These are phyloP conservation scores for Lipomyces chichibuensis DNA, from an alignment of 805 yeast species.

Conservation along the genomic window DNA sequence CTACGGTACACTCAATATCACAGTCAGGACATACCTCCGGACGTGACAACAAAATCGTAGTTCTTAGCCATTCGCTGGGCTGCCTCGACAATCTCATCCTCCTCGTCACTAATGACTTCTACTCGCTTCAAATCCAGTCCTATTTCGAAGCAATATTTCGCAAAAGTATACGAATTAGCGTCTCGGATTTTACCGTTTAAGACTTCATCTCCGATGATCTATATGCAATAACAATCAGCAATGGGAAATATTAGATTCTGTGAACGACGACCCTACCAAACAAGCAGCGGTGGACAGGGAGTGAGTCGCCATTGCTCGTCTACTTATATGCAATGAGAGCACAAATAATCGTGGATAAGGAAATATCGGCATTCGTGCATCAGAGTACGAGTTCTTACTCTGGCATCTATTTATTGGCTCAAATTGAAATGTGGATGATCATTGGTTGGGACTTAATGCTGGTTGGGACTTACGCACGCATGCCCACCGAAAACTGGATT, in stretches of 20 bases:
- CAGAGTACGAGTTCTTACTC: background rate
- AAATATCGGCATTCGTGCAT: background rate
- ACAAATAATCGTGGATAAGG: background rate
- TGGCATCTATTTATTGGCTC: no score
- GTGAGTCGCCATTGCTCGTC: constrained; percentile 27
- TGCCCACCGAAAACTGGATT: no score
- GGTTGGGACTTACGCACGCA: no score
- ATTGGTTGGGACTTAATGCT: no score
- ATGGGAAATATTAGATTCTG: background rate
- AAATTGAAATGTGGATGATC: no score
- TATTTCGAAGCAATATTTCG: constrained; percentile 65
- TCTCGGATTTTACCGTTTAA: constrained; percentile 83
- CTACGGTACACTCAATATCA: background rate
- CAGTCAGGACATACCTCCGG: constrained; percentile 52
- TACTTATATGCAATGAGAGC: background rate
- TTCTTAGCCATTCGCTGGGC: constrained; percentile 52
- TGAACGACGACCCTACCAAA: constrained; percentile 12
- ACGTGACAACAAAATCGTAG: constrained; percentile 72
- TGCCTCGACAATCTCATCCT: constrained; percentile 61
- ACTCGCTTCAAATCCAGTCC: constrained; percentile 71
- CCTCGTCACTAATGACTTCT: constrained; percentile 77
- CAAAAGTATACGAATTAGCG: constrained; percentile 73
- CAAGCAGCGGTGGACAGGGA: constrained; percentile 49
- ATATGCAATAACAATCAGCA: background rate
- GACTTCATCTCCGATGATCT: constrained; percentile 83